phyloP scores from a whole-genome alignment of 2,329 filamentous ascomycete genomes.

The Colletotrichum tanaceti region DNA sequence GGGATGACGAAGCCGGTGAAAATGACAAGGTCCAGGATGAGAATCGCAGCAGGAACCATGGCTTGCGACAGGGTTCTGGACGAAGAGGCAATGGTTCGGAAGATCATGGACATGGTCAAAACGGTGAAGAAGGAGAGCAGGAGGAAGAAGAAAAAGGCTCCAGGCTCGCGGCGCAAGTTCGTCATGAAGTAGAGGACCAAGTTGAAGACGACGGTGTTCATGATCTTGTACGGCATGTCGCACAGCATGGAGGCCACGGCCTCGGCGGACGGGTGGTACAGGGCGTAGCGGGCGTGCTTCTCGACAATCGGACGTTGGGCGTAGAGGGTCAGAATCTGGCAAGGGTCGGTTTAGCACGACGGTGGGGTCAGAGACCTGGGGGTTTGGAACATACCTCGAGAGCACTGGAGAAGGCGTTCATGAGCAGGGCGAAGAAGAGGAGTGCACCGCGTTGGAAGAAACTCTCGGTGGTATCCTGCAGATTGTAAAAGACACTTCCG shows the following conservation, averaged over 20 bases:
- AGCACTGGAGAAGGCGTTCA: constrained; percentile 85
- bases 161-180: constrained; percentile 78
- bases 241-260: constrained; percentile 87
- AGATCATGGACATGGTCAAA: constrained; percentile 86
- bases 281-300: constrained; percentile 86
- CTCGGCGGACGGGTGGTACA: constrained; percentile 91
- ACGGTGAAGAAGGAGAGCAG: constrained; percentile 80
- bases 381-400: constrained; percentile 69
- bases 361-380: constrained; percentile 19
- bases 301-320: constrained; percentile 92
- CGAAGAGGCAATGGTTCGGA: constrained; percentile 81
- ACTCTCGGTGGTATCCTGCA: constrained; percentile 71
- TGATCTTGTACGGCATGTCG: constrained; percentile 85
- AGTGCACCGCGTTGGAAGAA: constrained; percentile 85
- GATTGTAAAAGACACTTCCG: constrained; percentile 83
- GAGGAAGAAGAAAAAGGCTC: constrained; percentile 87
- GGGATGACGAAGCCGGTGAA: constrained; percentile 78
- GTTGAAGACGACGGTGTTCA: constrained; percentile 83
- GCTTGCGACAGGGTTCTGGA: constrained; percentile 77
- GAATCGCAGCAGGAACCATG: constrained; percentile 68
- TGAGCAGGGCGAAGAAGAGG: constrained; percentile 87
- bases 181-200: constrained; percentile 88
- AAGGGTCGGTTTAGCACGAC: constrained; percentile 21
- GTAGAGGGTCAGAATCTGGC: constrained; percentile 82
- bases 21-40: constrained; percentile 75